Base-by-base conservation (phyloP, 2,329 filamentous ascomycete species). In the Botrytis paeoniae region DNA sequence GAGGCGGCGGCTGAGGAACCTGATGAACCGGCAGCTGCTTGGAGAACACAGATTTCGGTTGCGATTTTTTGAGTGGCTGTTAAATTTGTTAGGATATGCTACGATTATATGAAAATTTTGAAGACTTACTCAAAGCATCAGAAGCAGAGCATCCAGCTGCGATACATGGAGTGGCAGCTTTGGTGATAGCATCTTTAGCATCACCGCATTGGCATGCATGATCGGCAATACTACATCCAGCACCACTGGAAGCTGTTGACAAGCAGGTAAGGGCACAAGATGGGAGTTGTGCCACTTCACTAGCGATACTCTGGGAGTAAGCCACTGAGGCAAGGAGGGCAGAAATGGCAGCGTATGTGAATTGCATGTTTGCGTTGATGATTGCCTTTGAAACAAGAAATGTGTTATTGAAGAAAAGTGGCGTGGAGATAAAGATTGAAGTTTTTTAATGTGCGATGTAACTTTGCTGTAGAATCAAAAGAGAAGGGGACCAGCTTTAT, bases 61-160 rank as follows among this genome's bases (percentile, higher is more conserved):
- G 72, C 25, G 10, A 70, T 22, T n/a, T 64, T 59, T 45, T 54
- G 35, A 10, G 43, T 5, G 14, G 12, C 72, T 73, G 16, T 43
- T 25, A n/a, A 9, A 32, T 45, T 41, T n/a, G 29, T 70, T 57
- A 43, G 59, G 20, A 32, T 20, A 43, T 70, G 29, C 0, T 4
- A 51, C 12, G 4, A 35, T 20, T 3, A 3, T 8, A 39, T 25
- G 12, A 20, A 51, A 25, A 3, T 6, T 57, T 41, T 32, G 29
- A 43, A n/a, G 29, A 77, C 78, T 63, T 76, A 79, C 78, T 75
- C 66, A 77, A 61, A n/a, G 75, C 73, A 39, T 79, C 78, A 2
- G 54, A 25, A 4, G 73, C 57, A 54, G 72, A 72, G 71, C 78
- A 80, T 18, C 62, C 71, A 14, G 64, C 41, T 35, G 74, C 63